A percentile compares a stretch with the other conserved stretches of the same genome.
Conservation (phyloP, 23 red algal genomes). For the Gracilaria vermiculophylla region DNA sequence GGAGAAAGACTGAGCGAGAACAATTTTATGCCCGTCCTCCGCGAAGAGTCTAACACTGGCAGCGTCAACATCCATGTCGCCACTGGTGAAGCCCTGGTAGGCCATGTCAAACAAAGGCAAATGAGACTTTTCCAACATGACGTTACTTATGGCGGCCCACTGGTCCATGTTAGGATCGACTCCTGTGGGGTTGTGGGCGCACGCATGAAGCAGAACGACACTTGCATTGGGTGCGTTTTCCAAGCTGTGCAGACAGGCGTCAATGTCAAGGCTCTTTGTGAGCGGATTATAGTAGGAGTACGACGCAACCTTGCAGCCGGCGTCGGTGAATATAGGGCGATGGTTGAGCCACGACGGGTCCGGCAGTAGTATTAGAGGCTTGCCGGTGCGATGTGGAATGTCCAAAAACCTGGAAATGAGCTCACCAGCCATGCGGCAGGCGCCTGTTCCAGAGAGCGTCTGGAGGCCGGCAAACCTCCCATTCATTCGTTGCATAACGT, state of each 20-base stretch:
- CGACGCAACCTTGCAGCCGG: conserved; percentile 47
- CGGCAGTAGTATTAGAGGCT: conserved; percentile 74
- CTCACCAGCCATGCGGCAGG: conserved; percentile 73
- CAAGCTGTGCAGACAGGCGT: conserved; percentile 63
- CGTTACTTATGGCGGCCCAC: conserved; percentile 66
- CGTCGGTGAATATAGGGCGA: conserved; percentile 55
- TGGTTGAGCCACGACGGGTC: conserved; percentile 86
- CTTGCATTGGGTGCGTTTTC: conserved; percentile 51
- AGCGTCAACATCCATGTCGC: conserved; percentile 83
- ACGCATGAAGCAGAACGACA: conserved; percentile 85
- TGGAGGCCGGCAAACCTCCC: conserved; percentile 62
- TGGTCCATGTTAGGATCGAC: conserved; percentile 65
- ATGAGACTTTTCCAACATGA: conserved; percentile 56
- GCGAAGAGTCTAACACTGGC: conserved; percentile 67
- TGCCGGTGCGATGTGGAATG: background rate
- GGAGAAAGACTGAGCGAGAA: conserved; percentile 78
- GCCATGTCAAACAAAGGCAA: conserved; percentile 88
- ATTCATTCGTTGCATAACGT: background rate
- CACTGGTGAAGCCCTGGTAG: conserved; percentile 91
- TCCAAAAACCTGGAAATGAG: conserved; percentile 65
- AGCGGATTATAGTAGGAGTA: conserved; percentile 77
- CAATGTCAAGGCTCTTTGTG: conserved; percentile 69
- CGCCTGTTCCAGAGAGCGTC: conserved; percentile 86
- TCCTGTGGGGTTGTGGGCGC: conserved; percentile 93
- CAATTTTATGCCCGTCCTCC: conserved; percentile 64